Conservation (phyloP, 2,329 filamentous ascomycete species). For the Ceratocystis eucalypticola region DNA sequence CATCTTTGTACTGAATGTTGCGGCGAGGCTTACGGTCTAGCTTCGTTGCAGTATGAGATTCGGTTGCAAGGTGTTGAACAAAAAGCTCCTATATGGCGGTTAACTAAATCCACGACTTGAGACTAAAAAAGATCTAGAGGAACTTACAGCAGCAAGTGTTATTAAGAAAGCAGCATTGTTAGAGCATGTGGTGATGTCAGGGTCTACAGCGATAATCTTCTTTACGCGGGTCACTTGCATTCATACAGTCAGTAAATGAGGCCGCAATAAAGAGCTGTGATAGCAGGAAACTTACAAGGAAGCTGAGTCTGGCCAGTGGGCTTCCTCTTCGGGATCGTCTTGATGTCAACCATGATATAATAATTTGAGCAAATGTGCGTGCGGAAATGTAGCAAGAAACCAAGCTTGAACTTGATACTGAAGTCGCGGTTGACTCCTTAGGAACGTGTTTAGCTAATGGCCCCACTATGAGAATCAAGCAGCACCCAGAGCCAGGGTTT, state of each 20-base stretch:
- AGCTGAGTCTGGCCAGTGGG: slow-evolving; percentile 74
- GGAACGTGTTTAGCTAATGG: neutral
- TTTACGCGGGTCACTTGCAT: slow-evolving; percentile 76
- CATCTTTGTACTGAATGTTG: slow-evolving; percentile 91
- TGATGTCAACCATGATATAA: slow-evolving; percentile 14
- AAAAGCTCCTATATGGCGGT: slow-evolving; percentile 64
- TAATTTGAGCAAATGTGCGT: neutral
- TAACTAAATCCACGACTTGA: slow-evolving; percentile 9
- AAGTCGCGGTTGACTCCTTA: neutral
- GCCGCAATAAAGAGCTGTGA: neutral
- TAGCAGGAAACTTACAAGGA: slow-evolving; percentile 47
- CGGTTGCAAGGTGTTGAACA: slow-evolving; percentile 76
- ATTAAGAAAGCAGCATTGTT: slow-evolving; percentile 93
- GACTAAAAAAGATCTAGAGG: slow-evolving; percentile 8
- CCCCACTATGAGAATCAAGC: neutral
- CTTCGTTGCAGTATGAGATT: slow-evolving; percentile 78
- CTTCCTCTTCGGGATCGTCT: slow-evolving; percentile 39
- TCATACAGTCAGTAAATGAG: slow-evolving; percentile 15
- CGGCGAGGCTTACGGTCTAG: slow-evolving; percentile 81
- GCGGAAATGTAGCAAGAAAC: neutral
- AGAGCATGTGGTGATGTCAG: slow-evolving; percentile 73
- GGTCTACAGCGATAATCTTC: slow-evolving; percentile 82
- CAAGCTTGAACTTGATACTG: neutral
- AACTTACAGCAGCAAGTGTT: slow-evolving; percentile 65
- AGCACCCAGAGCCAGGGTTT: neutral